Evolutionary conservation across 176 grass and related monocot genomes (phyloP).

Genomic region (Puccinellia tenuiflora): DNA sequence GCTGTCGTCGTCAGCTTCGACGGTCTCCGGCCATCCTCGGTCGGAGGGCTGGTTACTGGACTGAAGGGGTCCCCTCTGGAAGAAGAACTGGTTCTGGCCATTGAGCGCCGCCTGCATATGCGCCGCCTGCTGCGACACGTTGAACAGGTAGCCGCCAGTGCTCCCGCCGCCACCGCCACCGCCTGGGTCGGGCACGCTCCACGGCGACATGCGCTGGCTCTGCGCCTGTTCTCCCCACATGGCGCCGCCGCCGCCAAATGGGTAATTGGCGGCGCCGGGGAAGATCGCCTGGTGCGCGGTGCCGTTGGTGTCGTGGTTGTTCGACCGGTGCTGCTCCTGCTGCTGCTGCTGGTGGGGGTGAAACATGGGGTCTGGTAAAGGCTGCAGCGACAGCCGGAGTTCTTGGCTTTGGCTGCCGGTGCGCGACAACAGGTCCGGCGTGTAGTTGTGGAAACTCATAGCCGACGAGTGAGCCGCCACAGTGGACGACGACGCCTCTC

Average conservation of each 20-base stretch:
- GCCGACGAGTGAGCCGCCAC: constrained; percentile 43
- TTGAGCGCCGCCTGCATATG: constrained; percentile 64
- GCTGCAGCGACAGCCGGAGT: constrained; percentile 83
- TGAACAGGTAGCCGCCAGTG: constrained; percentile 53
- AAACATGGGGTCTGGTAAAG: constrained; percentile 74
- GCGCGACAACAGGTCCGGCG: constrained; percentile 59
- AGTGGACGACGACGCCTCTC: constrained; percentile 35
- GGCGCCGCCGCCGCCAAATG: constrained; percentile 40
- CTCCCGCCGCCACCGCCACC: constrained; percentile 25
- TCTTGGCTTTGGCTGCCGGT: constrained; percentile 69
- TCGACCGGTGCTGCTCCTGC: constrained; percentile 30
- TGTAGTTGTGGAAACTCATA: constrained; percentile 75
- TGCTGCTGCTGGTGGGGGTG: constrained; percentile 41
- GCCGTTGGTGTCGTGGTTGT: constrained; percentile 34
- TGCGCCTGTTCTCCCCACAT: constrained; percentile 66
- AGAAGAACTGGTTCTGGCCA: constrained; percentile 67
- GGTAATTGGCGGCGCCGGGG: constrained; percentile 42
- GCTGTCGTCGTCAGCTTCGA: constrained; percentile 52
- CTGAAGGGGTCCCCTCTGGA: constrained; percentile 99
- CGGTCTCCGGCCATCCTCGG: constrained; percentile 75
- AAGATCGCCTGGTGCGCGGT: constrained; percentile 39
- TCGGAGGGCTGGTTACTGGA: constrained; percentile 96
- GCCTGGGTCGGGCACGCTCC: constrained; percentile 57
- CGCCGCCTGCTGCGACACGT: constrained; percentile 57
- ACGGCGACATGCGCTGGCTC: constrained; percentile 61